phyloP scores from a whole-genome alignment of 2,329 filamentous ascomycete species.

The Chaetomiaceae sp. region DNA sequence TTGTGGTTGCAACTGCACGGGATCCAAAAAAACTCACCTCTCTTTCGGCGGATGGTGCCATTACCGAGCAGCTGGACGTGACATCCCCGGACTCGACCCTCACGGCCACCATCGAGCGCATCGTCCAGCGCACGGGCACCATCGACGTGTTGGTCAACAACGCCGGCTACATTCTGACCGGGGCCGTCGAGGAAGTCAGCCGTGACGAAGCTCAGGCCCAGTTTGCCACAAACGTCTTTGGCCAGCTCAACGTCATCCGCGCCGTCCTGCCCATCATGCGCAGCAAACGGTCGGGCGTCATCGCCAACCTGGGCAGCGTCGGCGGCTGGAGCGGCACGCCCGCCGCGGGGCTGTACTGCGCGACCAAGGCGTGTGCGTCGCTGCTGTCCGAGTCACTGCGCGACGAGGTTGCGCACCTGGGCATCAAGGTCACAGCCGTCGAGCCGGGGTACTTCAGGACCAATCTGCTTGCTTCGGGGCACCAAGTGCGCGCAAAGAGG shows the following conservation, averaged over 20 bases:
- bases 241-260: constrained; percentile 13
- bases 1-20: constrained; percentile 18
- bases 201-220: constrained; percentile 12
- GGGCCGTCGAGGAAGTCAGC: constrained; percentile 12
- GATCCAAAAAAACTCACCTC: constrained; percentile 7
- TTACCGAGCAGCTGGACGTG: constrained; percentile 12
- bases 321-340: constrained; percentile 4
- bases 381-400: constrained; percentile 1
- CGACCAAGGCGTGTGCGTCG: constrained; percentile 13
- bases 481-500: too few relatives aligned
- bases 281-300: background rate
- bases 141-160: constrained; percentile 20
- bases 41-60: too few relatives aligned
- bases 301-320: constrained; percentile 15
- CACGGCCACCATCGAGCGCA: constrained; percentile 3
- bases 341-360: constrained; percentile 14
- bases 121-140: constrained; percentile 7
- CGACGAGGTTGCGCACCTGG: constrained; percentile 13
- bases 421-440: constrained; percentile 11
- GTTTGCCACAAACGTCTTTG: constrained; percentile 17
- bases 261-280: constrained; percentile 14
- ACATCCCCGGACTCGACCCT: constrained; percentile 3
- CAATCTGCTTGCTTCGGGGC: too few relatives aligned
- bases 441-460: constrained; percentile 18
- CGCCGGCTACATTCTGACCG: constrained; percentile 15